phyloP scores from a whole-genome alignment of 176 grass and related monocot genomes.

The Oryza glaberrima region DNA sequence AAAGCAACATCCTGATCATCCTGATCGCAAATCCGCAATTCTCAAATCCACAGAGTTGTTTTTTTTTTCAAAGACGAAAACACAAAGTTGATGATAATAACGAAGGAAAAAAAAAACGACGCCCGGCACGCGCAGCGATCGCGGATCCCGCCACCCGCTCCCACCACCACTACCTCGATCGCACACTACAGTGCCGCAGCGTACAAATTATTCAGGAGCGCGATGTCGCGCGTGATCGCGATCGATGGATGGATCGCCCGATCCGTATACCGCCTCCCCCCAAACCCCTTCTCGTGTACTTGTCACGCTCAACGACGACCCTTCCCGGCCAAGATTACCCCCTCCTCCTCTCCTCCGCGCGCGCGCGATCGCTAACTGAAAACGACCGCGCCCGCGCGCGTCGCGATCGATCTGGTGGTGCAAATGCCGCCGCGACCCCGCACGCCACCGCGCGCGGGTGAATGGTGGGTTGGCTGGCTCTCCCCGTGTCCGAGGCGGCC shows the following conservation, averaged over 20 bases:
- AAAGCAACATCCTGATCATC: neutral
- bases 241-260: no score
- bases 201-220: neutral
- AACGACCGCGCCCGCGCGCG: neutral
- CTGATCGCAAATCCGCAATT: neutral
- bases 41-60: neutral
- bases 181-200: neutral
- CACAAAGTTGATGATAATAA: neutral
- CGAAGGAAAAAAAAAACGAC: neutral
- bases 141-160: neutral
- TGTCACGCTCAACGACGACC: neutral
- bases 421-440: no score
- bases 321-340: neutral
- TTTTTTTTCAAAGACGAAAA: neutral
- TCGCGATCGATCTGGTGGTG: neutral
- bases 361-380: neutral
- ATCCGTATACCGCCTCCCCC: neutral
- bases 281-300: neutral
- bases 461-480: no score
- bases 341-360: neutral
- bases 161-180: no score
- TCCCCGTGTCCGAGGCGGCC: no score
- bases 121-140: neutral
- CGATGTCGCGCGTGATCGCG: no score
- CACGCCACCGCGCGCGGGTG: no score